Evolutionary conservation across 176 grass and related monocot species (phyloP).

Genomic region (Saccharum spontaneum): DNA sequence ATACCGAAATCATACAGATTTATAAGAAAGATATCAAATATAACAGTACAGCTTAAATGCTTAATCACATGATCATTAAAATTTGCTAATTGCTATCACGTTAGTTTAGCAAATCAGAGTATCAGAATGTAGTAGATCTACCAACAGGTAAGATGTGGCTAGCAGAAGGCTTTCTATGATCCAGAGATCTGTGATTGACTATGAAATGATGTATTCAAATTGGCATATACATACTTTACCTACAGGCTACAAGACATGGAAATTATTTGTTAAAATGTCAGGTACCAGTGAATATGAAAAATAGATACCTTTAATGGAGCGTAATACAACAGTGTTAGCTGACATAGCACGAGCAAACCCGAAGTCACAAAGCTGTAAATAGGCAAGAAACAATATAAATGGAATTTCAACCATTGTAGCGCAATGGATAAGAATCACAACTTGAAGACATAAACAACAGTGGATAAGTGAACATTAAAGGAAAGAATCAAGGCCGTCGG

Average conservation of each 20-base stretch:
- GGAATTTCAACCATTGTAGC: slow-evolving; percentile 17
- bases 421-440: slow-evolving; percentile 22
- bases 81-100: not conserved
- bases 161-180: not conserved
- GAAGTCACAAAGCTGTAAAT: slow-evolving; percentile 91
- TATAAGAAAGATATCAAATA: not conserved
- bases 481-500: not conserved
- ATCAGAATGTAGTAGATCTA: not conserved
- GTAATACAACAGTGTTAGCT: slow-evolving; percentile 90
- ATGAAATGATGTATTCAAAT: slow-evolving; percentile 12
- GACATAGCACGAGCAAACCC: slow-evolving; percentile 99
- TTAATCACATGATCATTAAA: not conserved
- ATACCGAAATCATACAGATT: not conserved
- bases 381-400: slow-evolving; percentile 8
- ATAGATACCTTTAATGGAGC: slow-evolving; percentile 89
- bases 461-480: not conserved
- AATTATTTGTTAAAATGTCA: not conserved
- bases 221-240: not conserved
- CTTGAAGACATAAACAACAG: slow-evolving; percentile 10
- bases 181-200: not conserved
- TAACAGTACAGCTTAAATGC: not conserved
- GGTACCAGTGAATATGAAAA: slow-evolving; percentile 12
- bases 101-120: not conserved
- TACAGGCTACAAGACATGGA: not conserved
- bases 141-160: not conserved